Base-by-base conservation (phyloP, 352 stramenopile species). In the Elongisporangium undulatum region DNA sequence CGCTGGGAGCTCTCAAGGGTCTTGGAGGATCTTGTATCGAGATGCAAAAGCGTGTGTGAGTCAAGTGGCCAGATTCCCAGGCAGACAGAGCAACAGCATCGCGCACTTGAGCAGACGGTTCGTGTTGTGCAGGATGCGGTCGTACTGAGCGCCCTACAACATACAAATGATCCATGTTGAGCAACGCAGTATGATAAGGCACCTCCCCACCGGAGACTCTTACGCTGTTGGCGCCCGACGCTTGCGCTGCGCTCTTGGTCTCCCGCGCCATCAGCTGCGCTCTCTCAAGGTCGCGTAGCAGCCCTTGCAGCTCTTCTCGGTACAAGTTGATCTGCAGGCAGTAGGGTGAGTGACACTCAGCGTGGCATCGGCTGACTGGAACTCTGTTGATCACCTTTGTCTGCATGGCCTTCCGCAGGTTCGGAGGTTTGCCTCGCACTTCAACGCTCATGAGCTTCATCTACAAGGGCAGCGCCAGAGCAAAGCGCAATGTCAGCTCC, bases 381-480 rank as follows among this genome's bases (percentile, higher is more conserved):
- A 12, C 19, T 19, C 48, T 21, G 16, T 8, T 48, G 16, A 49
- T 12, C 19, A 76, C 82, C 69, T 92, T 92, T 17, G 73, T 59
- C 56, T 92, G 83, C 83, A 92, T 90, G 6, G 71, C 74, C 62
- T 90, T 92, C 41, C 79, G 70, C 39, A 86, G 51, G 39, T 68
- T 77, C 3, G 81, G 80, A 17, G 73, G 56, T 55, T 86, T 80
- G 10, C 83, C 80, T 16, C 83, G 75, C 56, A 90, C 73, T 68
- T 90, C 80, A 56, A 90, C 71, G 45, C 77, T 86, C 83, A 93
- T 91, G 34, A 91, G 72, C 49, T 91, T 91, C 57, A 93, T 83
- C 81, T 91, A 57, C 29, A 29, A 62, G 49, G 20, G 16, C 19
- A 9, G 50, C 38, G n/a, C n/a, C n/a, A n/a, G n/a, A 49, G 23